Conservation (phyloP, 2,329 filamentous ascomycete species). For the Meredithiella fracta region DNA sequence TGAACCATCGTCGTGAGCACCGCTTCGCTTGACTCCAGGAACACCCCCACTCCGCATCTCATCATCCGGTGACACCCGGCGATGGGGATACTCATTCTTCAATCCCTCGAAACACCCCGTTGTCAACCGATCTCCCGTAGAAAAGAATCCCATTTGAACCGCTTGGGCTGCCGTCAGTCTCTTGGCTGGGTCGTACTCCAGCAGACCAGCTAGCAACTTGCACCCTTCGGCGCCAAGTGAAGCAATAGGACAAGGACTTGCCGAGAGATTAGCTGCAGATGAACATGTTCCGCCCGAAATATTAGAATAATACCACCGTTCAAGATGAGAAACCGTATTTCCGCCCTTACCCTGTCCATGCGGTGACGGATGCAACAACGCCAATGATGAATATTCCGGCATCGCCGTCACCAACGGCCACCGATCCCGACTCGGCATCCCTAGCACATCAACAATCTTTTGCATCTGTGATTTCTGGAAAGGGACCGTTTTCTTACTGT, state of each 20-base stretch:
- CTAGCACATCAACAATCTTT: constrained; percentile 94
- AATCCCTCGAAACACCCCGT: constrained; percentile 83
- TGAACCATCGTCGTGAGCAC: constrained; percentile 65
- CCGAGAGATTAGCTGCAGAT: constrained; percentile 28
- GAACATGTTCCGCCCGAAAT: constrained; percentile 41
- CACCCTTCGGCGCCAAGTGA: constrained; percentile 63
- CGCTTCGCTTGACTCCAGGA: constrained; percentile 80
- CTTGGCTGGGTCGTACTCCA: constrained; percentile 87
- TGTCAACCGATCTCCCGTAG: constrained; percentile 52
- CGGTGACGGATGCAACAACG: constrained; percentile 18
- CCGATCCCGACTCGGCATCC: constrained; percentile 69
- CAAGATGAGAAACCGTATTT: constrained; percentile 36
- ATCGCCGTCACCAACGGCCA: constrained; percentile 77
- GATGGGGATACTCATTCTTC: constrained; percentile 74
- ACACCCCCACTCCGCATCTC: constrained; percentile 83
- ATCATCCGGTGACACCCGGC: constrained; percentile 83
- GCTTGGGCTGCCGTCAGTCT: constrained; percentile 76
- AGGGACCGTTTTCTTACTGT: constrained; percentile 90
- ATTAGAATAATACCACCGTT: constrained; percentile 65
- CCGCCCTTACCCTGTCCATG: constrained; percentile 19
- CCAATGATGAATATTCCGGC: constrained; percentile 67
- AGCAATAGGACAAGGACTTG: constrained; percentile 28
- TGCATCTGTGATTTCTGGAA: constrained; percentile 99
- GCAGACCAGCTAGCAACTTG: constrained; percentile 60
- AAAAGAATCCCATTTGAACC: constrained; percentile 82